Evolutionary conservation across 2,329 filamentous ascomycete species (phyloP).

Genomic region (Sphaerostilbella broomeana): DNA sequence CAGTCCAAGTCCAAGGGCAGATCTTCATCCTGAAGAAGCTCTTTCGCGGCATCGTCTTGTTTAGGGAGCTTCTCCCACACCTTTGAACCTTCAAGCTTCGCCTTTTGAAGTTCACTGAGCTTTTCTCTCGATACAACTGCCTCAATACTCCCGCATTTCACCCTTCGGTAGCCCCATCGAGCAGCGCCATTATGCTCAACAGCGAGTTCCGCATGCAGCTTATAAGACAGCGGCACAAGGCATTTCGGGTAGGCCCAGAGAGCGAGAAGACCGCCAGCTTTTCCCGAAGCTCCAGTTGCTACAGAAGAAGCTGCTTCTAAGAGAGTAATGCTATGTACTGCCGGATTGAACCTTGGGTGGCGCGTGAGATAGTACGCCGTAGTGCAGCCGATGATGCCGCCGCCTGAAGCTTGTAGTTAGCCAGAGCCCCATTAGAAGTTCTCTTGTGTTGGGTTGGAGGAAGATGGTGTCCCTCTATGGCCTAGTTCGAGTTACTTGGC

Average conservation of each 20-base stretch:
- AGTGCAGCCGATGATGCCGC: constrained; percentile 87
- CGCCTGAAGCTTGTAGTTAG: constrained; percentile 47
- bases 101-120: constrained; percentile 24
- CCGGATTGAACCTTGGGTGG: constrained; percentile 71
- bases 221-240: constrained; percentile 80
- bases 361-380: constrained; percentile 87
- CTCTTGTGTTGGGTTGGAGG: neutral
- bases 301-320: constrained; percentile 77
- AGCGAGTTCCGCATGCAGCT: constrained; percentile 77
- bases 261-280: constrained; percentile 84
- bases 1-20: constrained; percentile 79
- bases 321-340: constrained; percentile 71
- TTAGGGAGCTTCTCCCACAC: constrained; percentile 58
- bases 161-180: constrained; percentile 78
- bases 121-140: constrained; percentile 32
- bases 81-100: constrained; percentile 31
- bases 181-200: constrained; percentile 70
- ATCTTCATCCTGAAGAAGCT: constrained; percentile 47
- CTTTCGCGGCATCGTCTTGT: constrained; percentile 43
- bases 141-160: constrained; percentile 62
- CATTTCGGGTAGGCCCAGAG: constrained; percentile 84
- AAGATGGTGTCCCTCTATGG: neutral
- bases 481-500: neutral
- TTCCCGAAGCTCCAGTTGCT: constrained; percentile 88
- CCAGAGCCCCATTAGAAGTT: neutral